phyloP scores from a whole-genome alignment of 805 yeast genomes.

The Candida nitratophila region DNA sequence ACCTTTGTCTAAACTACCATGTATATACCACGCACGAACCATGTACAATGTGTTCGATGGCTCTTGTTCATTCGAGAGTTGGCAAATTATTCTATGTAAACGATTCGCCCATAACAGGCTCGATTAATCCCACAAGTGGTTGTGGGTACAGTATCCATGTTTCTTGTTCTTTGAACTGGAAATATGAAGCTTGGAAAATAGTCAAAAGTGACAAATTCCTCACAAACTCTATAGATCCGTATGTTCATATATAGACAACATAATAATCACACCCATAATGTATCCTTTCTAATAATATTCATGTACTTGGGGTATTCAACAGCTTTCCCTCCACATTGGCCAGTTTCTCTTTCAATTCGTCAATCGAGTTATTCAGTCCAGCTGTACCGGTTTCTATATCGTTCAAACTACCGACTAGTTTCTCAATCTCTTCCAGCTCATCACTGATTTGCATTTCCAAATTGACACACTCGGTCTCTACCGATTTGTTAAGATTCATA shows the following conservation, averaged over 20 bases:
- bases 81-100: conserved; percentile 57
- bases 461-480: conserved; percentile 18
- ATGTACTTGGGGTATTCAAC: not conserved
- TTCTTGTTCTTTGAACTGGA: conserved; percentile 75
- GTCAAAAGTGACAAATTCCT: not conserved
- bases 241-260: conserved; percentile 14
- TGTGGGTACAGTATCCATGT: conserved; percentile 70
- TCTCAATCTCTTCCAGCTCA: conserved; percentile 8
- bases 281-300: no score
- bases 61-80: conserved; percentile 84
- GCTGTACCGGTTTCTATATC: conserved; percentile 22
- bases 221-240: conserved; percentile 8
- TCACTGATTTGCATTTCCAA: conserved; percentile 12
- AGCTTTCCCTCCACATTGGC: conserved; percentile 11
- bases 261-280: conserved; percentile 1
- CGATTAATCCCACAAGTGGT: conserved; percentile 49
- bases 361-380: conserved; percentile 12
- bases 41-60: conserved; percentile 96
- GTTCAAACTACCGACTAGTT: conserved; percentile 18
- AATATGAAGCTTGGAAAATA: conserved; percentile 66
- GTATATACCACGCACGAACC: conserved; percentile 94
- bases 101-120: conserved; percentile 44
- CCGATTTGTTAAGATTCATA: conserved; percentile 17
- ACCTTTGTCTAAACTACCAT: conserved; percentile 69
- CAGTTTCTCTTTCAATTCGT: conserved; percentile 11